These are phyloP conservation scores for Reutealis trisperma DNA, from an alignment of 345 rosid genomes.

Conservation along the genomic window DNA sequence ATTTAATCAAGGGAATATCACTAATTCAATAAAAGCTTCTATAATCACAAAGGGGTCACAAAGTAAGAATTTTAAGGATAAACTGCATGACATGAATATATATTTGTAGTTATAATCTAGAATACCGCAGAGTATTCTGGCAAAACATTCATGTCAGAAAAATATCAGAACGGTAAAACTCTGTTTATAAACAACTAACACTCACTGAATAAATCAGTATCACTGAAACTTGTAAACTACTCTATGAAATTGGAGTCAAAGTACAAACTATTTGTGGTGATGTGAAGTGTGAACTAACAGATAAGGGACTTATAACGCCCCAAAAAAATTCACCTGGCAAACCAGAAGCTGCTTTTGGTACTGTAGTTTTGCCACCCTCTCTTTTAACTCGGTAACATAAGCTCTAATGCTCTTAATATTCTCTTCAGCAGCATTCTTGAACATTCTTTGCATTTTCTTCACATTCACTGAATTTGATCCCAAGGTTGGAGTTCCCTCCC, in stretches of 20 bases:
- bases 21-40: neutral
- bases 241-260: neutral
- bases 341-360: constrained; percentile 97
- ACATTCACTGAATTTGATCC: constrained; percentile 76
- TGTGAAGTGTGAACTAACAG: neutral
- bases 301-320: neutral
- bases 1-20: neutral
- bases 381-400: constrained; percentile 87
- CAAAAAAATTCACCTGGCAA: constrained; percentile 68
- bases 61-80: neutral
- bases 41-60: neutral
- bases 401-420: constrained; percentile 77
- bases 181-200: neutral
- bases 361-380: constrained; percentile 93
- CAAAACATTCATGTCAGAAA: neutral
- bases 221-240: neutral
- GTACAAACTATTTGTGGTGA: neutral
- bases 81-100: neutral
- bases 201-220: neutral
- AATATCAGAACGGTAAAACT: neutral
- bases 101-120: neutral
- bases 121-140: neutral
- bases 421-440: constrained; percentile 95
- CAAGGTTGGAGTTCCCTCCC: constrained; percentile 61
- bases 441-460: constrained; percentile 91